Evolutionary conservation across 176 grass and related monocot species (phyloP), one percentile per base, ranked within the genome.

Genomic region (Raddia distichophylla): DNA sequence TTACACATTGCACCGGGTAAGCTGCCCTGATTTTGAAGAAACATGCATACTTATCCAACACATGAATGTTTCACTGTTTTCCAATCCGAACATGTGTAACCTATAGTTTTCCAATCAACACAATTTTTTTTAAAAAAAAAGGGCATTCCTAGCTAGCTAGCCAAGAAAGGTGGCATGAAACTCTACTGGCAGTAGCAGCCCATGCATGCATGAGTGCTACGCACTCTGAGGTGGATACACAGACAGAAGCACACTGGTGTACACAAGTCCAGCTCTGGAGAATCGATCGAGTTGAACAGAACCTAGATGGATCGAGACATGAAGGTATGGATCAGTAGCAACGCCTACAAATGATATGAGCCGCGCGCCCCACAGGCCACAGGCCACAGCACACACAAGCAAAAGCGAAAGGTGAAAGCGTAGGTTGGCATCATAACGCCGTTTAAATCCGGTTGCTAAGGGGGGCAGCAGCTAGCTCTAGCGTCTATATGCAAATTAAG

Each of bases 381-480:
- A 27, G 27, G n/a, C n/a, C 27, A 65, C 19, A 59, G 59, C 35
- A 67, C 63, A 67, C 63, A 65, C 74, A 63, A 47, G 16, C 0
- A 35, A 82, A 82, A 81, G 79, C 15, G 68, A 82, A 44, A 82
- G 80, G 60, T 9, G 72, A 84, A 77, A 85, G 52, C 22, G 4
- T 20, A 9, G 60, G 61, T 83, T 70, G 55, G 74, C 66, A 85
- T 85, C 83, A 64, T 71, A 69, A 58, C 54, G 33, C 52, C 52
- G 71, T 69, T 63, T 61, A 82, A 67, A 71, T 62, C 71, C 62
- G n/a, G 34, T 52, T 40, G 37, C 37, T 5, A 40, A 1, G 37
- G 37, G 37, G 37, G 37, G 3, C 37, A 40, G 37, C 37, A 40
- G 37, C 37, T 40, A 40, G 37, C 37, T 40, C 37, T 40, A 73